These are phyloP conservation scores for Lasiodiplodia hormozganensis DNA, from an alignment of 2,329 filamentous ascomycete species.

Conservation along the genomic window DNA sequence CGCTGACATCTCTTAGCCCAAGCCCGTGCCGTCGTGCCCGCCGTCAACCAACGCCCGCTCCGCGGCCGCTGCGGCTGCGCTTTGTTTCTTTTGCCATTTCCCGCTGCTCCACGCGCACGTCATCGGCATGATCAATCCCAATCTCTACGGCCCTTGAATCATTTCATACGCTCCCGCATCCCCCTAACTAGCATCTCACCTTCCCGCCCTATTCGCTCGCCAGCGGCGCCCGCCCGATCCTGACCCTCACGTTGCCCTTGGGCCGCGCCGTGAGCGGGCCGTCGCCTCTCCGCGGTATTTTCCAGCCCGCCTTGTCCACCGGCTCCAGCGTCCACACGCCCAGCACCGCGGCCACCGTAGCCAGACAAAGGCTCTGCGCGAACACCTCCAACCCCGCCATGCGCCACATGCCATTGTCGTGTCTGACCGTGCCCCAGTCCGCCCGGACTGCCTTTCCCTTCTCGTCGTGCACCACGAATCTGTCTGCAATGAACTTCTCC, in stretches of 20 bases:
- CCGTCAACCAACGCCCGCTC: slow-evolving; percentile 5
- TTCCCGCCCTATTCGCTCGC: slow-evolving; percentile 15
- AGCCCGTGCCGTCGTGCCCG: slow-evolving; percentile 21
- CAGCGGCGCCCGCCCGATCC: slow-evolving; percentile 53
- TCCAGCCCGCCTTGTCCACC: slow-evolving; percentile 51
- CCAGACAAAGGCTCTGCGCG: slow-evolving; percentile 57
- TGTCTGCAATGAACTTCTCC: slow-evolving; percentile 33
- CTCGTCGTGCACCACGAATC: slow-evolving; percentile 40
- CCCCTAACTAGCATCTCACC: background rate
- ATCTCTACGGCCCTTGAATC: slow-evolving; percentile 25
- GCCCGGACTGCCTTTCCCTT: slow-evolving; percentile 35
- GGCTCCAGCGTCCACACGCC: slow-evolving; percentile 64
- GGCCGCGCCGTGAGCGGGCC: slow-evolving; percentile 59
- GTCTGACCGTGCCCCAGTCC: slow-evolving; percentile 26
- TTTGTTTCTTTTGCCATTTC: slow-evolving; percentile 25
- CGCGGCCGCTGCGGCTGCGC: slow-evolving; percentile 17
- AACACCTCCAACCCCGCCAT: slow-evolving; percentile 51
- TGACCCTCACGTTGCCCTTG: slow-evolving; percentile 60
- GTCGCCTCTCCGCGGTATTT: slow-evolving; percentile 56
- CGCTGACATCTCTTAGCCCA: background rate
- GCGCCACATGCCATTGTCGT: slow-evolving; percentile 29
- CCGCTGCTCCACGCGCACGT: slow-evolving; percentile 18
- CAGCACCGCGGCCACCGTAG: slow-evolving; percentile 60
- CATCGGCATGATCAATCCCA: slow-evolving; percentile 26
- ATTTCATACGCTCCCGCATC: slow-evolving; percentile 15